Evolutionary conservation across 2,329 filamentous ascomycete genomes (phyloP).

Genomic region (Fusarium buharicum): DNA sequence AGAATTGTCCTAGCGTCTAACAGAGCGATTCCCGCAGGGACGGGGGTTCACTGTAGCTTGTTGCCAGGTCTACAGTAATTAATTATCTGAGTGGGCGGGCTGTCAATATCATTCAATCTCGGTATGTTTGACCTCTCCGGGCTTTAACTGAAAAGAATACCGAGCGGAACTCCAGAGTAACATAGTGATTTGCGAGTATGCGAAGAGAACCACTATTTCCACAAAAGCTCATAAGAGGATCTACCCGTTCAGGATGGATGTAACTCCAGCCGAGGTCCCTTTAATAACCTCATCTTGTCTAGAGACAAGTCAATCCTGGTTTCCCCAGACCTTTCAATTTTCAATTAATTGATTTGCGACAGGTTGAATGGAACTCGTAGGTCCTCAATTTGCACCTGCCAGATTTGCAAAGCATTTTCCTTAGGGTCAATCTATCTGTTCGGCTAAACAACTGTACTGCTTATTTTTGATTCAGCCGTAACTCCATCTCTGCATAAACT

Average conservation of each 20-base stretch:
- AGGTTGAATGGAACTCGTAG: not conserved
- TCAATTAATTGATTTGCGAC: too few relatives aligned
- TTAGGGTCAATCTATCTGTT: constrained; percentile 4
- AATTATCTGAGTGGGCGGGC: not conserved
- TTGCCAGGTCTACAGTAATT: not conserved
- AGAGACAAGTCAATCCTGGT: constrained; percentile 15
- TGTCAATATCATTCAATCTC: constrained; percentile 17
- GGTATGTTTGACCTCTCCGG: constrained; percentile 9
- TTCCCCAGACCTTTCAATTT: constrained; percentile 28
- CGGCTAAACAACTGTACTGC: constrained; percentile 1
- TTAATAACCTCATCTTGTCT: not conserved
- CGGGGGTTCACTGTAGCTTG: not conserved
- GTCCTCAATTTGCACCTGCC: constrained; percentile 10
- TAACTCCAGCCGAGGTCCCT: constrained; percentile 4
- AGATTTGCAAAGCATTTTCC: constrained; percentile 14
- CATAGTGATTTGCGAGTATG: not conserved
- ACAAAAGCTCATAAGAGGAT: constrained; percentile 15
- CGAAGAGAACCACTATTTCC: constrained; percentile 8
- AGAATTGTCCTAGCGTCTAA: constrained; percentile 9
- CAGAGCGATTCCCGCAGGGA: constrained; percentile 20
- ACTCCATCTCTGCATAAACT: constrained; percentile 2
- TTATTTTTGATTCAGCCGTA: not conserved
- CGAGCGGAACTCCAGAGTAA: not conserved
- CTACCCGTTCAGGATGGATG: constrained; percentile 12
- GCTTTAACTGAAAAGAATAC: not conserved